These are phyloP conservation scores for Ophidiomyces ophidiicola DNA, from an alignment of 2,329 filamentous ascomycete species.

Conservation along the genomic window DNA sequence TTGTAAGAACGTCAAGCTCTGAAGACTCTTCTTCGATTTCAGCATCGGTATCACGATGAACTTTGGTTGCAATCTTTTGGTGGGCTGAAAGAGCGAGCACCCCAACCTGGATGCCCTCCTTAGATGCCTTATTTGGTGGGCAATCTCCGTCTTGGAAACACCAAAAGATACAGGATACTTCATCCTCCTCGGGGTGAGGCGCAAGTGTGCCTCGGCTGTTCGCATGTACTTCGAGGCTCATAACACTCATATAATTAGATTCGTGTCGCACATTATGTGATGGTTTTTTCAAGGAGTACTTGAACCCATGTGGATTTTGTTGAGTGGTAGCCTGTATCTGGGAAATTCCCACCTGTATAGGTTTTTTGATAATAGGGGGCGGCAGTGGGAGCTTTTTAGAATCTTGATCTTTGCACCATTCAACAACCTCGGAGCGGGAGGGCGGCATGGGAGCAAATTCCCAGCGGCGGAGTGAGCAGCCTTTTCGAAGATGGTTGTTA, in stretches of 20 bases:
- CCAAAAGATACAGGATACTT: conserved; percentile 84
- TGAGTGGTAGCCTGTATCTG: conserved; percentile 87
- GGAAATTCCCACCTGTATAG: conserved; percentile 41
- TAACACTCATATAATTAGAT: conserved; percentile 86
- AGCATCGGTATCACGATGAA: conserved; percentile 49
- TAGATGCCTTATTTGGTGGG: conserved; percentile 37
- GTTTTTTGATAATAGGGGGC: not conserved
- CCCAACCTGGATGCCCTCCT: conserved; percentile 49
- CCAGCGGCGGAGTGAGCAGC: conserved; percentile 60
- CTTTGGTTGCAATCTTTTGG: conserved; percentile 45
- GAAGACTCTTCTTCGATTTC: conserved; percentile 63
- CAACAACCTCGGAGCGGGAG: conserved; percentile 52
- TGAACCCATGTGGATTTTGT: conserved; percentile 67
- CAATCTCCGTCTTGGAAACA: conserved; percentile 65
- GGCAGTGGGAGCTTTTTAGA: conserved; percentile 19
- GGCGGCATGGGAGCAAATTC: conserved; percentile 63
- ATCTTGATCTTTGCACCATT: conserved; percentile 48
- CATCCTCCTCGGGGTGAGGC: conserved; percentile 82
- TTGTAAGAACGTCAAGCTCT: conserved; percentile 73
- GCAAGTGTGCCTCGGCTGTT: conserved; percentile 70
- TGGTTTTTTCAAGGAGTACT: conserved; percentile 65
- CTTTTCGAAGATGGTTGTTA: conserved; percentile 42
- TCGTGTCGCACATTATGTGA: conserved; percentile 70
- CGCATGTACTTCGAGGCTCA: conserved; percentile 87
- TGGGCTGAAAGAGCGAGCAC: conserved; percentile 56